Base-by-base conservation (phyloP, 129 eudicot genomes). In the Kitagawia praeruptora region DNA sequence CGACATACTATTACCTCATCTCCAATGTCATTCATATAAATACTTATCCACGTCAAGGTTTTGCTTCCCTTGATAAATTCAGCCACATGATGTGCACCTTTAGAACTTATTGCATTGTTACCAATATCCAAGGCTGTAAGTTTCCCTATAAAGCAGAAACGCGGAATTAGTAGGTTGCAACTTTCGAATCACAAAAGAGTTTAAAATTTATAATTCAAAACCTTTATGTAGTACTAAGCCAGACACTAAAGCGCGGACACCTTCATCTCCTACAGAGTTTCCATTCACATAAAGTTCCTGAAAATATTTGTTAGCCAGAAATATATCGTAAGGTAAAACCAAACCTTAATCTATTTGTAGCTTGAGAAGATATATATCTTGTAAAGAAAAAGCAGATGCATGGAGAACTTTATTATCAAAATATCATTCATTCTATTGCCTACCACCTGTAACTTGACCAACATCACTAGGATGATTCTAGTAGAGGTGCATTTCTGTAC, bases 251-350 rank as follows among this genome's bases (percentile, higher is more conserved):
- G 96, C 90, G 66, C 91, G 91, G 31, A 87, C 89, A 75, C 99
- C 99, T 90, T 95, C 99, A 86, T 95, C 96, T 34, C 99, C 99
- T 41, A 95, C 82, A 66, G 92, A 84, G 85, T 95, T 95, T 45
- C 99, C 99, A 77, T 87, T 92, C 89, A 95, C 72, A 83, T 82
- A 89, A 40, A 95, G 96, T 77, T 92, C 94, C 99, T 95, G 88
- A 45, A 86, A 82, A 75, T 25, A 44, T 40, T n/a, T n/a, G 45
- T 51, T 64, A 80, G 47, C 44, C 47, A 80, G 54, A 21, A n/a
- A 45, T 45, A 9, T 56, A 48, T 38, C 49, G 70, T 34, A 79
- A 64, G 5, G 42, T 21, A 45, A 67, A 67, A 13, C 16, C 23
- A 23, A 44, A 44, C 41, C 18, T 25, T n/a, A 41, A 74, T 45